Percentiles rank a stretch among this genome's conserved stretches.
These are phyloP conservation scores for Nyctanthes arbortristis DNA, from an alignment of 257 asterid species.

Conservation along the genomic window DNA sequence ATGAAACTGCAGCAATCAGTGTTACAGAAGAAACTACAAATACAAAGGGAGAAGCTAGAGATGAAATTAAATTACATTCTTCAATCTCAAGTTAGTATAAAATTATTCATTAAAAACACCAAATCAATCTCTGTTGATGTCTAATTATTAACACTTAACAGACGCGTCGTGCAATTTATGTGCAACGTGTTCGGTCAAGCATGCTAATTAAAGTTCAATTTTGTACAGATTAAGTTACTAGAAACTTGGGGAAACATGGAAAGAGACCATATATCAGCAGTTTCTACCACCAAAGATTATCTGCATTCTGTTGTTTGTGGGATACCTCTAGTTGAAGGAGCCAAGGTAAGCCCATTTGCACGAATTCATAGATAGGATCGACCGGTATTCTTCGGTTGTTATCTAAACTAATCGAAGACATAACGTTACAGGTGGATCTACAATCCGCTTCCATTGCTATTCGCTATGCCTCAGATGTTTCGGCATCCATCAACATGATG, in stretches of 20 bases:
- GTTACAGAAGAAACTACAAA: conserved; percentile 50
- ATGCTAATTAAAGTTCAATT: neutral
- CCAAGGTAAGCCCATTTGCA: conserved; percentile 49
- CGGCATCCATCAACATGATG: conserved; percentile 45
- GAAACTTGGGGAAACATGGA: conserved; percentile 68
- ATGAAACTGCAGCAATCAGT: conserved; percentile 53
- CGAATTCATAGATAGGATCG: too few relatives aligned
- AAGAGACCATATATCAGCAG: conserved; percentile 52
- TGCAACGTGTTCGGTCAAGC: neutral
- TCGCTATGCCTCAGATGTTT: conserved; percentile 59
- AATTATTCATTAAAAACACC: too few relatives aligned
- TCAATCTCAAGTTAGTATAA: conserved; percentile 54
- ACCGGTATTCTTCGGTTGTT: too few relatives aligned
- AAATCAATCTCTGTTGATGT: too few relatives aligned
- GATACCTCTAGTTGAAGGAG: conserved; percentile 79
- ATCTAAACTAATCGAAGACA: too few relatives aligned
- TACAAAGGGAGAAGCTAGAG: conserved; percentile 61
- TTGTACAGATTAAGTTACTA: conserved; percentile 51
- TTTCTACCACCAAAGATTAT: conserved; percentile 52
- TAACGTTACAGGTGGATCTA: conserved; percentile 52
- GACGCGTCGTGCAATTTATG: too few relatives aligned
- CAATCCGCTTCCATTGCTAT: conserved; percentile 39
- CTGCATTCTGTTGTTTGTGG: conserved; percentile 65
- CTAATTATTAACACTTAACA: too few relatives aligned
- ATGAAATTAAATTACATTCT: conserved; percentile 54